These are phyloP conservation scores for Wickerhamiella pararugosa DNA, from an alignment of 1,139 yeast species.

Conservation along the genomic window DNA sequence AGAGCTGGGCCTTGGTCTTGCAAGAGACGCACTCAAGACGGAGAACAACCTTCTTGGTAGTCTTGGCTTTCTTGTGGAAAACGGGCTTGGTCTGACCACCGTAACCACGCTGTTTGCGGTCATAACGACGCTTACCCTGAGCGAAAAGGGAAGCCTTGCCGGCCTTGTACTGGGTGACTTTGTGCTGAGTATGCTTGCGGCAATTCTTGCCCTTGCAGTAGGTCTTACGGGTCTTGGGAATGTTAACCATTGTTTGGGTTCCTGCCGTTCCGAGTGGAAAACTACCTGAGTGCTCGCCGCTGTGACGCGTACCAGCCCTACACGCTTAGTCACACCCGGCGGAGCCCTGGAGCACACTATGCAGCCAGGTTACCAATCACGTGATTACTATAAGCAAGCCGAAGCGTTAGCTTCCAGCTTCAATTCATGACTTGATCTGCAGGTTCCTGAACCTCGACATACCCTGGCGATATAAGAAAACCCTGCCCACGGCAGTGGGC, in stretches of 20 bases:
- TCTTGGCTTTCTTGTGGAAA: conserved; percentile 99
- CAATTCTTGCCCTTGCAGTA: conserved; percentile 99
- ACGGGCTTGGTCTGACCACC: conserved; percentile 99
- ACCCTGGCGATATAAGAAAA: too few relatives aligned
- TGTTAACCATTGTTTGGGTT: conserved; percentile 55
- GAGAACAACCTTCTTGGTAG: conserved; percentile 99
- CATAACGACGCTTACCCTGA: conserved; percentile 99
- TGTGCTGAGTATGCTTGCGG: conserved; percentile 99
- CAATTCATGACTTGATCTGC: too few relatives aligned
- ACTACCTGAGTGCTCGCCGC: too few relatives aligned
- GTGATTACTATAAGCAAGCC: too few relatives aligned
- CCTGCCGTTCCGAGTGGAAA: too few relatives aligned
- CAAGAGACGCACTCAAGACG: conserved; percentile 98
- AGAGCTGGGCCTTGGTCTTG: conserved; percentile 97
- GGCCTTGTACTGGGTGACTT: conserved; percentile 99
- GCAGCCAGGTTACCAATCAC: too few relatives aligned
- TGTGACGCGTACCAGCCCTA: too few relatives aligned
- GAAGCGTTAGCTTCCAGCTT: too few relatives aligned
- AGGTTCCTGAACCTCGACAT: too few relatives aligned
- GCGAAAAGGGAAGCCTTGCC: conserved; percentile 99
- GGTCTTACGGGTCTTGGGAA: conserved; percentile 99
- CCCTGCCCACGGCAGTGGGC: too few relatives aligned
- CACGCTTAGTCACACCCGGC: too few relatives aligned
- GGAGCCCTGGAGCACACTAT: too few relatives aligned
- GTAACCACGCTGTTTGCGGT: conserved; percentile 99